Evolutionary conservation across 2,329 filamentous ascomycete species (phyloP).

Genomic region (Bipolaris victoriae): DNA sequence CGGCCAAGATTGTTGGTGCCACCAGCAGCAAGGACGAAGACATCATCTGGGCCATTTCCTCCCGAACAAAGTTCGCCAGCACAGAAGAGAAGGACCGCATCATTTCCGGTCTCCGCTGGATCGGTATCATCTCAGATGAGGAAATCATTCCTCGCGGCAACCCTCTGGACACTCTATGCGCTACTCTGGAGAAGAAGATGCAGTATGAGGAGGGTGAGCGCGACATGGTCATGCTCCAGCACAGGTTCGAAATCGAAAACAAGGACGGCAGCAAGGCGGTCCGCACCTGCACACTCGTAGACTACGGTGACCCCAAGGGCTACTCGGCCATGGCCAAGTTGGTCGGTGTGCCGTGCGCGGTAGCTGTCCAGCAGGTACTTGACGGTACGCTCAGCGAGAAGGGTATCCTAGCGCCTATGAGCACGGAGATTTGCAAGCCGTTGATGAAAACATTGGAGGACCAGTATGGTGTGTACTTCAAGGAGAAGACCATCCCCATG

Average conservation of each 20-base stretch:
- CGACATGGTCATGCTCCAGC: constrained; percentile 80
- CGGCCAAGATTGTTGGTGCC: constrained; percentile 75
- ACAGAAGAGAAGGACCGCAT: constrained; percentile 73
- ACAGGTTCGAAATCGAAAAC: constrained; percentile 83
- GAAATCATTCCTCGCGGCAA: constrained; percentile 75
- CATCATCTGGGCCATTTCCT: constrained; percentile 72
- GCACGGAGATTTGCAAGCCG: constrained; percentile 71
- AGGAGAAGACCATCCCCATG: constrained; percentile 65
- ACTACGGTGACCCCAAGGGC: constrained; percentile 79
- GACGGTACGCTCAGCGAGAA: constrained; percentile 74
- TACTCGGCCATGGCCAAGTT: constrained; percentile 86
- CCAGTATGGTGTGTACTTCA: constrained; percentile 75
- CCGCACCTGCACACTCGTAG: constrained; percentile 78
- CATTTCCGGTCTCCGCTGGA: constrained; percentile 74
- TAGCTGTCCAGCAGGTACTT: constrained; percentile 78
- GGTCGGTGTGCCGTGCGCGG: constrained; percentile 76
- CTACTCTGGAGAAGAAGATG: constrained; percentile 90
- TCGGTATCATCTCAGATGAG: constrained; percentile 71
- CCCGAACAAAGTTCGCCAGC: constrained; percentile 74
- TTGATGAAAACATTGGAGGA: constrained; percentile 79
- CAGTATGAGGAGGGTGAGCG: constrained; percentile 81
- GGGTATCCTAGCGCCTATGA: constrained; percentile 80
- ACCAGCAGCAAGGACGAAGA: constrained; percentile 70
- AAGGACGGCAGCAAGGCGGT: constrained; percentile 79
- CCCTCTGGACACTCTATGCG: constrained; percentile 89